A percentile compares a stretch with the other conserved stretches of the same genome.
Evolutionary conservation across 805 yeast species (phyloP).

Genomic region (Starmerella geochares): DNA sequence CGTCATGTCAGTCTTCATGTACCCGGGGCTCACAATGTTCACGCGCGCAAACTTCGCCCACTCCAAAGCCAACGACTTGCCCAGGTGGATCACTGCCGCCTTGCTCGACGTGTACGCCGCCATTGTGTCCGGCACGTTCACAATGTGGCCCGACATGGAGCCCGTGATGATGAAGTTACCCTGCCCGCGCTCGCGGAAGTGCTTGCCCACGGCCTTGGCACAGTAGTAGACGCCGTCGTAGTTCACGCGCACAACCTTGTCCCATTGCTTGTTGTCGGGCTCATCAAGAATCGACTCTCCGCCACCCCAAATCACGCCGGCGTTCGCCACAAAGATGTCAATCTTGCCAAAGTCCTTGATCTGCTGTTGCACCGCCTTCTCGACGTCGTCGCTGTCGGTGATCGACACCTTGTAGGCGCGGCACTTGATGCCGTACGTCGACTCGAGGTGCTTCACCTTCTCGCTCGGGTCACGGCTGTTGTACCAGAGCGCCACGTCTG

Average conservation of each 20-base stretch:
- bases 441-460: constrained; percentile 45
- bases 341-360: constrained; percentile 65
- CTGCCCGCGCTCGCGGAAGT: constrained; percentile 62
- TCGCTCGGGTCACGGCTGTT: constrained; percentile 51
- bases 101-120: constrained; percentile 77
- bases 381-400: constrained; percentile 42
- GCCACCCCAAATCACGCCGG: constrained; percentile 77
- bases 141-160: constrained; percentile 81
- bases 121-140: constrained; percentile 78
- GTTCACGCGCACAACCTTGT: constrained; percentile 61
- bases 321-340: constrained; percentile 80
- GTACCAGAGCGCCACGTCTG: constrained; percentile 64
- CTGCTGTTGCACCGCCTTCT: constrained; percentile 41
- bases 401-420: constrained; percentile 57
- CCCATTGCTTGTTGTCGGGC: constrained; percentile 53
- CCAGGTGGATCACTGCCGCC: constrained; percentile 71
- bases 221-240: constrained; percentile 73
- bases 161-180: constrained; percentile 81
- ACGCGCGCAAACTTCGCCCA: constrained; percentile 80
- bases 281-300: constrained; percentile 46
- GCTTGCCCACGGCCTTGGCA: constrained; percentile 62
- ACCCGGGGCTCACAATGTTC: constrained; percentile 74
- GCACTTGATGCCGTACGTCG: constrained; percentile 49
- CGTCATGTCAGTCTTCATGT: constrained; percentile 61
- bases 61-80: constrained; percentile 71